Conservation (phyloP, 768 basidiomycete genomes). For the Harrya chromipes region DNA sequence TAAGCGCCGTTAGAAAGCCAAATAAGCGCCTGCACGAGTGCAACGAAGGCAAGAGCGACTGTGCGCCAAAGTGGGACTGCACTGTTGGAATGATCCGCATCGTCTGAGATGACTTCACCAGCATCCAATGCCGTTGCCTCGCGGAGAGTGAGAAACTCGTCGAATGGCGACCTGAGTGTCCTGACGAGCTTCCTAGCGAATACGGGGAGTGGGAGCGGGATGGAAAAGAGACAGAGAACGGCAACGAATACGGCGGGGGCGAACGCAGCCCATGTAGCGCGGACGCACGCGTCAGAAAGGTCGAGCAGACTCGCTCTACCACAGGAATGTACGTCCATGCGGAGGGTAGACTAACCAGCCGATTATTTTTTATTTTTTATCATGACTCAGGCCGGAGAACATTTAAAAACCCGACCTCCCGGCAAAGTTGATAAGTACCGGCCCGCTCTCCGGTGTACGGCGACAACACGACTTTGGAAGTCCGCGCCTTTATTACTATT, state of each 20-base stretch:
- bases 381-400: no score
- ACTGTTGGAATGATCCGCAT: background rate
- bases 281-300: slow-evolving; percentile 45
- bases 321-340: slow-evolving; percentile 18
- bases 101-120: background rate
- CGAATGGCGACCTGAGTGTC: slow-evolving; percentile 30
- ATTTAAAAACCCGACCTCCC: background rate
- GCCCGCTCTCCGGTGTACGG: no score
- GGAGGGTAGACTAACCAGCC: background rate
- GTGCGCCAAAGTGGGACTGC: slow-evolving; percentile 57
- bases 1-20: slow-evolving; percentile 66
- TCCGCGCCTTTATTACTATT: no score
- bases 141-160: slow-evolving; percentile 44
- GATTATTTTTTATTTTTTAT: background rate
- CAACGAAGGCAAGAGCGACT: slow-evolving; percentile 51
- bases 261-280: slow-evolving; percentile 50
- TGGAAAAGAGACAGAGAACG: slow-evolving; percentile 37
- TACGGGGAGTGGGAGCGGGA: slow-evolving; percentile 28
- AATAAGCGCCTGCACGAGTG: slow-evolving; percentile 51
- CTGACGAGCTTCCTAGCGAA: slow-evolving; percentile 14
- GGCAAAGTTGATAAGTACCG: no score
- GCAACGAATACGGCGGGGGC: slow-evolving; percentile 47
- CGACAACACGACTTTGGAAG: no score
- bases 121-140: slow-evolving; percentile 53
- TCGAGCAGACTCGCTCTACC: slow-evolving; percentile 28